Percentiles rank a stretch among this genome's conserved stretches.
Conservation (phyloP, 2,329 filamentous ascomycete genomes). For the Aspergillus calidoustus region DNA sequence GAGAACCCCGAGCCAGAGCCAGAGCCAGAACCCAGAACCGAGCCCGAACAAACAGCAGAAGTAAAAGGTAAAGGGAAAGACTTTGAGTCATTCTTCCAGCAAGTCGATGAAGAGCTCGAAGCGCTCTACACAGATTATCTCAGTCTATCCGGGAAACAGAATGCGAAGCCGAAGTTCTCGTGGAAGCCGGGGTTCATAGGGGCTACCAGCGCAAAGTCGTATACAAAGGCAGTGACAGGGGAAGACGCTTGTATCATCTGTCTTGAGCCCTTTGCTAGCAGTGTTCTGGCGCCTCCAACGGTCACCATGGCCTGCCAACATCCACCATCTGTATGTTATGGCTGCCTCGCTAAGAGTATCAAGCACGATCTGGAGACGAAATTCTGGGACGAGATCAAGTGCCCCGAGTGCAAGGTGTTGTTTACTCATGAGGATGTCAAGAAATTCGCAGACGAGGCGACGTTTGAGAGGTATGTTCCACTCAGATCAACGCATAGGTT, state of each 20-base stretch:
- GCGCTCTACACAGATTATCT: constrained; percentile 6
- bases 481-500: neutral
- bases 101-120: constrained; percentile 10
- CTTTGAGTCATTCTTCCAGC: neutral
- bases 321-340: constrained; percentile 8
- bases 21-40: neutral
- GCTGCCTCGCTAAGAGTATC: constrained; percentile 15
- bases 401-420: constrained; percentile 14
- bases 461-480: constrained; percentile 9
- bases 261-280: constrained; percentile 11
- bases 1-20: neutral
- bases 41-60: neutral
- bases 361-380: constrained; percentile 16
- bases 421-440: constrained; percentile 15
- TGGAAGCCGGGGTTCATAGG: neutral
- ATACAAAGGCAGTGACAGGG: neutral
- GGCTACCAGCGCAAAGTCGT: neutral
- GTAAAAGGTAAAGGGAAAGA: neutral
- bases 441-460: constrained; percentile 13
- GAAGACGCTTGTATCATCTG: constrained; percentile 17
- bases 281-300: constrained; percentile 1
- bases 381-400: constrained; percentile 18
- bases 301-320: constrained; percentile 14
- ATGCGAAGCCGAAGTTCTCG: neutral
- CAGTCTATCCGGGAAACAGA: neutral